phyloP scores from a whole-genome alignment of 257 asterid genomes.

The Gynochthodes officinalis region DNA sequence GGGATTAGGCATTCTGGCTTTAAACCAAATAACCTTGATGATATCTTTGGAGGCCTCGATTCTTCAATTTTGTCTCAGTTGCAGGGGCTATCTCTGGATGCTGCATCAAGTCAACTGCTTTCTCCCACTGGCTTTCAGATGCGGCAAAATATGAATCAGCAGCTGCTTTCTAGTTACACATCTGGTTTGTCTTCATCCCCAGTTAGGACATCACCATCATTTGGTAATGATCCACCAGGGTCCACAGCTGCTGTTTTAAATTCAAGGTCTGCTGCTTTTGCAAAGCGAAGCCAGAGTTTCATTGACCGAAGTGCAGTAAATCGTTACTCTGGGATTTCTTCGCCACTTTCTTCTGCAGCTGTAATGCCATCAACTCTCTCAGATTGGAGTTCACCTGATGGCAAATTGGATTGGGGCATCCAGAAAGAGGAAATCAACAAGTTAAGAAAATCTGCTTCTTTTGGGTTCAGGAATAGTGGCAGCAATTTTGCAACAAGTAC shows the following conservation, averaged over 20 bases:
- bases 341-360: slow-evolving; percentile 15
- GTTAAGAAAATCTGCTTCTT: slow-evolving; percentile 45
- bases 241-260: slow-evolving; percentile 20
- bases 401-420: slow-evolving; percentile 45
- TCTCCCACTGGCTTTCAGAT: slow-evolving; percentile 26
- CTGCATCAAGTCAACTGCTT: slow-evolving; percentile 21
- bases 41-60: slow-evolving; percentile 25
- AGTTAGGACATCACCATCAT: slow-evolving; percentile 29
- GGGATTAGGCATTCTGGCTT: slow-evolving; percentile 21
- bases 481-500: slow-evolving; percentile 16
- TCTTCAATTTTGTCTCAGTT: slow-evolving; percentile 28
- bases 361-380: slow-evolving; percentile 23
- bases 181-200: slow-evolving; percentile 23
- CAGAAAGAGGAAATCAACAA: slow-evolving; percentile 40
- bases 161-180: slow-evolving; percentile 22
- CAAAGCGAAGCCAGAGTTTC: slow-evolving; percentile 45
- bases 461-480: slow-evolving; percentile 31
- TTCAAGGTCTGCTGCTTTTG: slow-evolving; percentile 38
- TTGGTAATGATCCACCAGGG: slow-evolving; percentile 26
- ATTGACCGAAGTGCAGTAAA: slow-evolving; percentile 28
- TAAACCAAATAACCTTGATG: slow-evolving; percentile 32
- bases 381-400: slow-evolving; percentile 45
- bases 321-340: slow-evolving; percentile 23
- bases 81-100: slow-evolving; percentile 27
- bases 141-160: slow-evolving; percentile 26